Conservation (phyloP, 345 rosid genomes). For the Corchorus capsularis region DNA sequence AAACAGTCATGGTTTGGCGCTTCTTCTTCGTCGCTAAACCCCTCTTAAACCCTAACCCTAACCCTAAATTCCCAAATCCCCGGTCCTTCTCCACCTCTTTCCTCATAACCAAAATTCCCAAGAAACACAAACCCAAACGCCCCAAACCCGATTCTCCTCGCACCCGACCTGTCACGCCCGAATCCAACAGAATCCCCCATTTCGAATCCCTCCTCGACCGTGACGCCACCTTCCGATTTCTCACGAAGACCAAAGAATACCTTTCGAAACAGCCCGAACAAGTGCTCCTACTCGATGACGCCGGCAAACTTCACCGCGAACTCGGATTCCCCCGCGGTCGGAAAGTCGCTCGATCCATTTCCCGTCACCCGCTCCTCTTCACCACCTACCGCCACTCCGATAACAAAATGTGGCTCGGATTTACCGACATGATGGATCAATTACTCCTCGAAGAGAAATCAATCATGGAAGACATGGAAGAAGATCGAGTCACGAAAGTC, state of each 20-base stretch:
- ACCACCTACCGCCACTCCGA: constrained; percentile 65
- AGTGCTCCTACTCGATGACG: constrained; percentile 73
- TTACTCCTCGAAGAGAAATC: constrained; percentile 59
- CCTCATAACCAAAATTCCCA: constrained; percentile 78
- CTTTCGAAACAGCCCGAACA: constrained; percentile 66
- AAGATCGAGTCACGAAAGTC: constrained; percentile 60
- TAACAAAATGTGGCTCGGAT: constrained; percentile 78
- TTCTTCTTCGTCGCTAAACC: constrained; percentile 26
- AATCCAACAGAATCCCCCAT: constrained; percentile 46
- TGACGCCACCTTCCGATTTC: constrained; percentile 68
- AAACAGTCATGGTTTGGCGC: constrained; percentile 46
- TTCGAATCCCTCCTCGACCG: constrained; percentile 65
- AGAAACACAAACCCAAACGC: constrained; percentile 46
- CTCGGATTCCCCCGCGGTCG: constrained; percentile 96
- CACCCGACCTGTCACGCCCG: constrained; percentile 58
- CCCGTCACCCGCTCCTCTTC: constrained; percentile 68
- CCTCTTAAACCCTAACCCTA: constrained; percentile 35
- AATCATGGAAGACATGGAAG: constrained; percentile 60
- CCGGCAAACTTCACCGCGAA: constrained; percentile 80
- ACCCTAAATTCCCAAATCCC: constrained; percentile 18
- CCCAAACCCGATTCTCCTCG: constrained; percentile 66
- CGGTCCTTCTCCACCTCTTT: constrained; percentile 71
- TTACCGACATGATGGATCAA: constrained; percentile 65
- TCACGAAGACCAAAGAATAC: constrained; percentile 58
- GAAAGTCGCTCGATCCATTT: constrained; percentile 54